These are phyloP conservation scores for Scedosporium dehoogii DNA, from an alignment of 2,329 filamentous ascomycete genomes.

Conservation along the genomic window DNA sequence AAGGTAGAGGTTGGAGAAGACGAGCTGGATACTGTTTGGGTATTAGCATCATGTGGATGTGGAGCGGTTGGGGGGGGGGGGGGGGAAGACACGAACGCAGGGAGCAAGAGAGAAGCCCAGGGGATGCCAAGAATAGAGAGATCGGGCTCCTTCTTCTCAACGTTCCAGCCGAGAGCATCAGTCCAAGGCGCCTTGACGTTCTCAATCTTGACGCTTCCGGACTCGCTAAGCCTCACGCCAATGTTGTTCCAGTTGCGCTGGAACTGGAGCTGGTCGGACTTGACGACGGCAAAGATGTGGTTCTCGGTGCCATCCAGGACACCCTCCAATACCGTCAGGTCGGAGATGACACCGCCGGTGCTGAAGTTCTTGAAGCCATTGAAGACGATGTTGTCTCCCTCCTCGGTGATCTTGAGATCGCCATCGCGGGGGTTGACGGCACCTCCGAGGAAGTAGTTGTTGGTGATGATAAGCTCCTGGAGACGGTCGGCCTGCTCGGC, in stretches of 20 bases:
- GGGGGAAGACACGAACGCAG: constrained; percentile 29
- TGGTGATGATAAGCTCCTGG: constrained; percentile 46
- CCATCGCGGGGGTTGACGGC: constrained; percentile 57
- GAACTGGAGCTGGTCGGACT: constrained; percentile 47
- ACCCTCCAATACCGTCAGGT: constrained; percentile 56
- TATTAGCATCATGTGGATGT: neutral
- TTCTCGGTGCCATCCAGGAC: constrained; percentile 45
- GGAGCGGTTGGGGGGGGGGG: neutral
- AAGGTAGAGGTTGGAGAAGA: constrained; percentile 58
- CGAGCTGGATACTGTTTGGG: constrained; percentile 43
- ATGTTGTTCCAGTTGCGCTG: constrained; percentile 56
- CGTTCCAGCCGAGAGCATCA: constrained; percentile 53
- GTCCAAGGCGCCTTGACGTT: constrained; percentile 47
- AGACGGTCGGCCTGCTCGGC: constrained; percentile 47
- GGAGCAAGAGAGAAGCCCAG: constrained; percentile 48
- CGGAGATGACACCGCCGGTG: constrained; percentile 56
- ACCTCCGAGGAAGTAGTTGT: constrained; percentile 57
- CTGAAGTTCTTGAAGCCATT: constrained; percentile 58
- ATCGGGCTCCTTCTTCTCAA: constrained; percentile 36
- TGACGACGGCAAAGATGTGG: constrained; percentile 54
- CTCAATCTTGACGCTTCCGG: constrained; percentile 50
- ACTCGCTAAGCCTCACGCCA: constrained; percentile 53
- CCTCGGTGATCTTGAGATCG: constrained; percentile 44
- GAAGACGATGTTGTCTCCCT: constrained; percentile 47
- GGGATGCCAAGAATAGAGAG: constrained; percentile 39